Evolutionary conservation across 345 rosid genomes (phyloP), one percentile per base, ranked within the genome.

Genomic region (Leavenworthia alabamica): DNA sequence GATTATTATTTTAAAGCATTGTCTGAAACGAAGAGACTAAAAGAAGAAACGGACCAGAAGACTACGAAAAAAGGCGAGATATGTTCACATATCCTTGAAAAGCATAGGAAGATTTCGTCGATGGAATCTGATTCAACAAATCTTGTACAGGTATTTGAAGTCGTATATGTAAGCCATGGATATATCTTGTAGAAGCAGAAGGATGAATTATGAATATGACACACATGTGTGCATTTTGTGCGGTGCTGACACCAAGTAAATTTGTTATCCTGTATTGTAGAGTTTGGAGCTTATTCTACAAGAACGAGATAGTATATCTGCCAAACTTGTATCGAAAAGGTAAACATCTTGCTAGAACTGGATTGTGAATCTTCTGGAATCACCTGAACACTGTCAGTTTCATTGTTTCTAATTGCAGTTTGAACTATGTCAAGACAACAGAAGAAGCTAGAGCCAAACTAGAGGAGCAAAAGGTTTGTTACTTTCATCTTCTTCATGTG

Each of bases 261-360:
- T 3, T 3, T 64, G 28, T 17, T 63, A 41, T 40, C 31, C 28
- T 26, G 56, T 42, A 26, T 28, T 66, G 51, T 51, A 87, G 93
- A 82, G 83, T 13, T 4, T 82, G 78, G 86, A 73, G 76, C 89
- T 82, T 59, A 71, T 87, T 50, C 74, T 72, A 57, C 89, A 77
- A 72, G 84, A 90, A 68, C 78, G 78, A 48, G 66, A 60, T 59
- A 79, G 75, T 66, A 39, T 82, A 56, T 73, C 73, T 66, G 67
- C 81, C 35, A 84, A 81, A 73, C 49, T 84, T 44, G 26, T 31
- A 10, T 78, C 57, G 37, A 84, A 78, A 67, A 78, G 97, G 97
- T 90, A 64, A 26, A n/a, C 45, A 46, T 7, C 14, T 41, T 13
- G 5, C 72, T 46, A 41, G 6, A 70, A 53, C 44, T 62, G 57